phyloP scores from a whole-genome alignment of 768 basidiomycete genomes.

The Exidia glandulosa region DNA sequence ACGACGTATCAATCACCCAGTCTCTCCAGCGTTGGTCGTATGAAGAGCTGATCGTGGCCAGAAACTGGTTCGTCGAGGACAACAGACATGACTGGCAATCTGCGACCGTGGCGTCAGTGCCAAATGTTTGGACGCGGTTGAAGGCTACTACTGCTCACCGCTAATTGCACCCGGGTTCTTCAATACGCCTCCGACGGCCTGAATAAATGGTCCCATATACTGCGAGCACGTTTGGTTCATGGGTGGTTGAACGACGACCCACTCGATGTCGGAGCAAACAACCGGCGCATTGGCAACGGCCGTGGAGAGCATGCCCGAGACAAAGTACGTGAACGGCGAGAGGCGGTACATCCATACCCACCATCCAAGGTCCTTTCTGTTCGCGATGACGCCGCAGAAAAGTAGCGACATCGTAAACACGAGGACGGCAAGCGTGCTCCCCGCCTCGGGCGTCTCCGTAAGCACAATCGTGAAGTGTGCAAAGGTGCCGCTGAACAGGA shows the following conservation, averaged over 20 bases:
- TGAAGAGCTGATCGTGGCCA: constrained; percentile 15
- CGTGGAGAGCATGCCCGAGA: background rate
- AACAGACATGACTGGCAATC: constrained; percentile 50
- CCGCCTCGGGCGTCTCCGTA: constrained; percentile 25
- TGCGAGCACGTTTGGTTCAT: constrained; percentile 38
- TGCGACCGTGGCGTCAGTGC: constrained; percentile 32
- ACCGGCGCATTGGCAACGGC: constrained; percentile 20
- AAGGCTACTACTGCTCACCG: too few relatives aligned
- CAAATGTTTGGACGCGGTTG: too few relatives aligned
- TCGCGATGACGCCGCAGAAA: constrained; percentile 29
- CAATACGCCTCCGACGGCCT: constrained; percentile 42
- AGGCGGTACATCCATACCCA: constrained; percentile 23
- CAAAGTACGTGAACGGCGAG: background rate
- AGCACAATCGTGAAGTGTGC: constrained; percentile 26
- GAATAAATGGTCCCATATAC: constrained; percentile 43
- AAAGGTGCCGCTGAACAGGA: constrained; percentile 27
- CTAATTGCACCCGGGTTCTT: too few relatives aligned
- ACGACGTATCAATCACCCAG: constrained; percentile 5
- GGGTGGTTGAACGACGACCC: constrained; percentile 45
- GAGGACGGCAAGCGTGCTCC: constrained; percentile 29
- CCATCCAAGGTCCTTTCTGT: constrained; percentile 15
- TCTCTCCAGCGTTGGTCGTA: background rate
- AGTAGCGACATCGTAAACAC: constrained; percentile 30
- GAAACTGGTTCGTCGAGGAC: constrained; percentile 47
- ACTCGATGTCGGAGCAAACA: constrained; percentile 47